These are phyloP conservation scores for Peniophora sp. DNA, from an alignment of 1,284 basidiomycete species.

Conservation along the genomic window DNA sequence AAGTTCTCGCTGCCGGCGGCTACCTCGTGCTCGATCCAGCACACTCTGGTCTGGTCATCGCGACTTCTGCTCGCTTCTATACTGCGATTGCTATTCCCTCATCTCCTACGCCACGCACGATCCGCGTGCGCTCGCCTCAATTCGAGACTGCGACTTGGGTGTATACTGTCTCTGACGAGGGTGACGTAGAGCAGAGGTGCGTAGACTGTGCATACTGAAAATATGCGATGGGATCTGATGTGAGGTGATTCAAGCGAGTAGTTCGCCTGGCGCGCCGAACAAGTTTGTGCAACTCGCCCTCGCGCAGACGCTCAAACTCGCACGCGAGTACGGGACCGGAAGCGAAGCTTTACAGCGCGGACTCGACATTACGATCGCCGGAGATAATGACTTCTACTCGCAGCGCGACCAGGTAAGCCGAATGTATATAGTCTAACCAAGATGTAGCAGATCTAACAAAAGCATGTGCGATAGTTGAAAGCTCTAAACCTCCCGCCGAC, in stretches of 20 bases:
- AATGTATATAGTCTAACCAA: too few species aligned
- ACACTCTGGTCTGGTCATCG: slow-evolving; percentile 81
- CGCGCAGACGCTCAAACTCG: slow-evolving; percentile 67
- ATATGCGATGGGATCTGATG: neutral
- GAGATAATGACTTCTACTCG: slow-evolving; percentile 98
- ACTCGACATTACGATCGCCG: slow-evolving; percentile 77
- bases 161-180: slow-evolving; percentile 33
- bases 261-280: slow-evolving; percentile 42
- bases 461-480: slow-evolving; percentile 42
- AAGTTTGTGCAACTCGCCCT: slow-evolving; percentile 91
- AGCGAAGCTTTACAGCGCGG: slow-evolving; percentile 38
- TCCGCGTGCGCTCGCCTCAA: slow-evolving; percentile 86
- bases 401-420: slow-evolving; percentile 72
- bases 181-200: slow-evolving; percentile 10
- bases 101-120: slow-evolving; percentile 23
- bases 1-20: slow-evolving; percentile 90
- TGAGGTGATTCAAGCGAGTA: slow-evolving; percentile 4
- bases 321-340: slow-evolving; percentile 45
- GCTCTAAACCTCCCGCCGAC: slow-evolving; percentile 52
- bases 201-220: neutral
- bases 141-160: slow-evolving; percentile 78
- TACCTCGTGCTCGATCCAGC: slow-evolving; percentile 87
- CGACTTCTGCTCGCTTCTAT: slow-evolving; percentile 92
- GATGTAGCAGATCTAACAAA: neutral
- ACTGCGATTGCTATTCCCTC: slow-evolving; percentile 41